Percentiles rank a stretch among this genome's conserved stretches.
Evolutionary conservation across 768 basidiomycete species (phyloP).

Genomic region (Serendipita indica): DNA sequence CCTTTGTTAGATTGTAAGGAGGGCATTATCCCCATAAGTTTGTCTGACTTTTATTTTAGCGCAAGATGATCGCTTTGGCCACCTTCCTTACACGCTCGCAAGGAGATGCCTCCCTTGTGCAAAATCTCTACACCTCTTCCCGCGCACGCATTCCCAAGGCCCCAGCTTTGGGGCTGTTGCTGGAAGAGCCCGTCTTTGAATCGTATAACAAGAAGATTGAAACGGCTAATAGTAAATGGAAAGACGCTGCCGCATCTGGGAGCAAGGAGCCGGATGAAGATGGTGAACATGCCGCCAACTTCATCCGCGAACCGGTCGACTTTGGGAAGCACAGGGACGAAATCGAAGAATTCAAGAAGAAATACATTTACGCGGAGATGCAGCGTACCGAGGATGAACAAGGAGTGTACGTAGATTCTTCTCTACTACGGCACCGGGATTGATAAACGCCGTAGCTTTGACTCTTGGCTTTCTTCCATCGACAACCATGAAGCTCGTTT

Average conservation of each 20-base stretch:
- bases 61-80: conserved; percentile 89
- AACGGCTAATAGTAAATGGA: conserved; percentile 20
- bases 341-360: conserved; percentile 73
- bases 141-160: conserved; percentile 84
- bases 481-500: background rate
- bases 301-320: conserved; percentile 43
- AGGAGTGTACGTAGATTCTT: conserved; percentile 46
- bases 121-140: conserved; percentile 61
- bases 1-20: background rate
- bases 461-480: background rate
- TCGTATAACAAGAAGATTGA: conserved; percentile 53
- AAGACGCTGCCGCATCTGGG: conserved; percentile 5
- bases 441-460: background rate
- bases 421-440: background rate
- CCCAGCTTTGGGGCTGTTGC: conserved; percentile 81
- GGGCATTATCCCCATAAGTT: too few species aligned
- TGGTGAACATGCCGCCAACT: conserved; percentile 7
- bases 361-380: conserved; percentile 77
- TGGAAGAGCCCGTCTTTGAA: conserved; percentile 75
- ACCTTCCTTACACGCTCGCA: conserved; percentile 33
- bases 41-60: conserved; percentile 32
- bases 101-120: background rate
- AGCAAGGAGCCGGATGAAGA: conserved; percentile 18
- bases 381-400: conserved; percentile 64
- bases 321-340: conserved; percentile 49